Conservation (phyloP, 2,329 filamentous ascomycete species). For the Talaromyces funiculosus region DNA sequence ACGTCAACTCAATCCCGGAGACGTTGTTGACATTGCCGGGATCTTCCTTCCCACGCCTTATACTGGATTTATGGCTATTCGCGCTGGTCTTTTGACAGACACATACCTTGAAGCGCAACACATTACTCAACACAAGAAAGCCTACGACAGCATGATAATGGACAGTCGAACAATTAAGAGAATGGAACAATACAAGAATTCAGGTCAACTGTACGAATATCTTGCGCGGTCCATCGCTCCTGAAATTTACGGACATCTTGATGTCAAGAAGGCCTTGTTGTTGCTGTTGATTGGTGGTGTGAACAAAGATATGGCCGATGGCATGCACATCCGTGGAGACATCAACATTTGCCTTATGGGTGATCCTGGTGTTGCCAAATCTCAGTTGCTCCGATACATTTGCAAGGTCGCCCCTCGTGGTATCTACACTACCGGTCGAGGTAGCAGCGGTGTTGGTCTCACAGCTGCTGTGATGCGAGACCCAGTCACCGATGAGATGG, state of each 20-base stretch:
- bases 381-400: conserved; percentile 96
- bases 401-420: conserved; percentile 94
- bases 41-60: conserved; percentile 97
- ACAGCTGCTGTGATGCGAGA: conserved; percentile 77
- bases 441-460: conserved; percentile 73
- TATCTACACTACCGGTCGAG: conserved; percentile 76
- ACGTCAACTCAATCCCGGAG: conserved; percentile 83
- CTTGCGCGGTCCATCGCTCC: conserved; percentile 93
- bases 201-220: conserved; percentile 91
- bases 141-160: conserved; percentile 85
- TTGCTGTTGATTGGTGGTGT: conserved; percentile 93
- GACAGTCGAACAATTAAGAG: conserved; percentile 73
- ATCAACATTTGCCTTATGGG: conserved; percentile 99
- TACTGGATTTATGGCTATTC: conserved; percentile 97
- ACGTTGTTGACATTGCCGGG: conserved; percentile 87
- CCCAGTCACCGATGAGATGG: conserved; percentile 72
- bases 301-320: conserved; percentile 92
- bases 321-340: conserved; percentile 97
- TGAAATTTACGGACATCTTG: conserved; percentile 92
- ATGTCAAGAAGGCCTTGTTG: conserved; percentile 97
- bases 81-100: conserved; percentile 90
- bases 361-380: conserved; percentile 98
- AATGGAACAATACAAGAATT: conserved; percentile 78
- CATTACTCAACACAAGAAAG: conserved; percentile 94
- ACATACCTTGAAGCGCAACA: conserved; percentile 95